phyloP scores from a whole-genome alignment of 306 rosid genomes.

The Albizia julibrissin region DNA sequence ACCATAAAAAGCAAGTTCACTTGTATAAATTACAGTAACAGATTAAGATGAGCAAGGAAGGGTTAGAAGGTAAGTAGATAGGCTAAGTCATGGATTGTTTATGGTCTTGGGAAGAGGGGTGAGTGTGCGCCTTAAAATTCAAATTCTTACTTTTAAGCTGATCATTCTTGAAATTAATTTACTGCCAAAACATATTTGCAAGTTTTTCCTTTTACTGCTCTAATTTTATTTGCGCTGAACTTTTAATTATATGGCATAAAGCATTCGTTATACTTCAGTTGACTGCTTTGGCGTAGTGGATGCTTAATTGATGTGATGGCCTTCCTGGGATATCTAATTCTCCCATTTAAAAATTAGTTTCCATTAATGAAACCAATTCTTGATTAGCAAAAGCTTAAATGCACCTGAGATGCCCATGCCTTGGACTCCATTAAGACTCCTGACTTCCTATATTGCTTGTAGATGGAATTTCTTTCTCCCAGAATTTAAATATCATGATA shows the following conservation, averaged over 20 bases:
- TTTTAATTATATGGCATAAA: background rate
- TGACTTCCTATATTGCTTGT: constrained; percentile 4
- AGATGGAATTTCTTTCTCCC: background rate
- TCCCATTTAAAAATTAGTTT: background rate
- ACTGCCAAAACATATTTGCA: background rate
- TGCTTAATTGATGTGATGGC: constrained; percentile 5
- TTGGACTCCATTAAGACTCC: background rate
- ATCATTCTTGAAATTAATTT: background rate
- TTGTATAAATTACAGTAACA: background rate
- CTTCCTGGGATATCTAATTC: background rate
- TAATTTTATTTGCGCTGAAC: background rate
- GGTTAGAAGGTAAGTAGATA: background rate
- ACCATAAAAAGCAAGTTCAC: background rate
- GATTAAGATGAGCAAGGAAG: background rate
- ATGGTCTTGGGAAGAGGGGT: background rate
- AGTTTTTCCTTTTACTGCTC: background rate
- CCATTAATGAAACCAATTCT: background rate
- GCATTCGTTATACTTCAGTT: constrained; percentile 2
- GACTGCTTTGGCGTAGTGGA: constrained; percentile 7
- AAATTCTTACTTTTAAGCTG: background rate
- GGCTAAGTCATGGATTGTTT: background rate
- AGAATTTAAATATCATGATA: background rate
- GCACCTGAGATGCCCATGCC: background rate
- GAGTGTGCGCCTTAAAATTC: background rate
- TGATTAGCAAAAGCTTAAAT: background rate